Evolutionary conservation across 2,329 filamentous ascomycete genomes (phyloP), one percentile per base, ranked within the genome.

Genomic region (Ophiocordyceps unilateralis): DNA sequence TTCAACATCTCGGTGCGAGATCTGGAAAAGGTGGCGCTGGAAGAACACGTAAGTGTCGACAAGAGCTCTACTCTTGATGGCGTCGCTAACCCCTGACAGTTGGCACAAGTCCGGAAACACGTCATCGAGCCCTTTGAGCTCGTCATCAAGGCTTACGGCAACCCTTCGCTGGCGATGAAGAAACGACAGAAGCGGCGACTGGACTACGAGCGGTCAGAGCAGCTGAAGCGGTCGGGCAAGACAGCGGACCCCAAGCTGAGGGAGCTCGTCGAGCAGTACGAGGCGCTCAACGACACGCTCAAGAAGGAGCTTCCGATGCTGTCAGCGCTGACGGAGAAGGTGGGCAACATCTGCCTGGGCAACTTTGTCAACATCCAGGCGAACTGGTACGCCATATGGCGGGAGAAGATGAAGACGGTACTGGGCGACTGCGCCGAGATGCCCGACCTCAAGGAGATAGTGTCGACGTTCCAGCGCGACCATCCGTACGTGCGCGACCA

Each of bases 161-260:
- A 84, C 30, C 87, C 89, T 2, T 83, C 87, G 41, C 74, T 87
- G 46, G 81, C 91, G 4, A 94, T 96, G 76, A 84, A 87, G 56
- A 94, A 96, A 65, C 82, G 91, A 21, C 81, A 88, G 52, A 96
- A 96, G 66, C 81, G 85, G n/a, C 74, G 93, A 14, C 66, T 89
- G 15, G 87, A 95, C 55, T 96, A 84, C 59, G 85, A 89, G 49
- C 83, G 83, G 51, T 85, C 76, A 51, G 79, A 84, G 54, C 76
- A 82, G 50, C 70, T 88, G 45, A 81, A 82, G 54, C 83, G 86
- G 39, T 72, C 76, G 28, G 85, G 86, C 48, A 88, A 93, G 60
- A 93, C 85, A 51, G 70, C 86, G 12, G 89, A 96, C 58, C 81
- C 86, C 54, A 91, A 89, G 58, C 80, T 88, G 4, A 69, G 75